Base-by-base conservation (phyloP, 768 basidiomycete species). In the Cubamyces lactineus region DNA sequence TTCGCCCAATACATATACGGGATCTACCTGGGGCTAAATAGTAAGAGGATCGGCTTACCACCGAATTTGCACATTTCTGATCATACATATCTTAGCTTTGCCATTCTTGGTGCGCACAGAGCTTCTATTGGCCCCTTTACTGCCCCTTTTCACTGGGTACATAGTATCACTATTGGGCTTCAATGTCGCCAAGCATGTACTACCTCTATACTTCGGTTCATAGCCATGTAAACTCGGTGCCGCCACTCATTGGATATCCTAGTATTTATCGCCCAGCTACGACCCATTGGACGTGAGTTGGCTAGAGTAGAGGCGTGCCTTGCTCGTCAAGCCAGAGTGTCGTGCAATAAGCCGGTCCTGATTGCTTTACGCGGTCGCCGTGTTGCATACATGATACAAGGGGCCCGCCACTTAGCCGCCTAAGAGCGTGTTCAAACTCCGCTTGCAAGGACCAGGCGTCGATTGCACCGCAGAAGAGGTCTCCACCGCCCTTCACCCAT, bases 51-150 rank as follows among this genome's bases (percentile, higher is more conserved):
- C 38, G 59, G 38, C 28, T 21, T 30, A 49, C 45, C 46, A 13
- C 1, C 23, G 34, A 24, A 7, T 11, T 15, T 56, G 58, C 56
- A 12, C 64, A 60, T 59, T 30, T 56, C 54, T 67, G 21, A 59
- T 46, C 1, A 6, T 56, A 26, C 61, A 38, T 23, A 41, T 24
- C 39, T 62, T 67, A 91, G 96, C 95, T 24, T 79, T 98, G n/a
- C 96, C 96, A 1, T 98, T 98, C 78, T 84, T 98, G 60, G 84
- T 93, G 64, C 91, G 94, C 28, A 86, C 92, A 16, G 93, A 96
- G 74, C 79, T 97, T 43, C 83, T 98, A 47, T 85, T 98, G n/a
- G 86, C 94, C 13, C 96, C 96, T 2, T 76, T 98, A 45, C 79
- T 97, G 24, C 93, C 96, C 23, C 77, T 96, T 48, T 91, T 96